phyloP scores from a whole-genome alignment of 371 early-diverging fungal species.

The Haplosporangium sp. region DNA sequence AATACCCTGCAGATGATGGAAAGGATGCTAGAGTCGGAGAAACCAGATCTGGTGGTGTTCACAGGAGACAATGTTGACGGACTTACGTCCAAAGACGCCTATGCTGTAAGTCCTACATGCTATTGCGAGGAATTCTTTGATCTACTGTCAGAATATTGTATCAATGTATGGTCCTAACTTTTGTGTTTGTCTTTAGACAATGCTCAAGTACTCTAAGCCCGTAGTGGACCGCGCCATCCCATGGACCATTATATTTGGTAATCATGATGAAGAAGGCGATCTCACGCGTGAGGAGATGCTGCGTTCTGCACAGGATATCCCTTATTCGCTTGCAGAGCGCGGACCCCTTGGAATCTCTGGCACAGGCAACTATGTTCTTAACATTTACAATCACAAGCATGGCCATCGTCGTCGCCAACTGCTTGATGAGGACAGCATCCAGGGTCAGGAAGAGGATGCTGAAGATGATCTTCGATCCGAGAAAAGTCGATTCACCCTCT shows the following conservation, averaged over 20 bases:
- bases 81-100: constrained; percentile 43
- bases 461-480: not conserved
- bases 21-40: constrained; percentile 58
- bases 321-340: constrained; percentile 59
- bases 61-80: constrained; percentile 69
- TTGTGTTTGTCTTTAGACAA: constrained; percentile 27
- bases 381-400: constrained; percentile 29
- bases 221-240: constrained; percentile 61
- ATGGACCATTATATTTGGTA: constrained; percentile 68
- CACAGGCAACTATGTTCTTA: constrained; percentile 61
- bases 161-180: not conserved
- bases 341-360: constrained; percentile 62
- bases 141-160: not conserved
- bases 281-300: constrained; percentile 62
- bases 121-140: too few species aligned
- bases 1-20: constrained; percentile 60
- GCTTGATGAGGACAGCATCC: not conserved
- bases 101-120: constrained; percentile 28
- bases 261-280: constrained; percentile 66
- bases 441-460: not conserved
- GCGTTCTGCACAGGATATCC: constrained; percentile 58
- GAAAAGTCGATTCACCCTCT: constrained; percentile 57
- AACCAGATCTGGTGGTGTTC: constrained; percentile 67
- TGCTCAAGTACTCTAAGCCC: constrained; percentile 61
- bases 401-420: not conserved